Conservation (phyloP, 2,329 filamentous ascomycete species). For the Sarocladium oryzae region DNA sequence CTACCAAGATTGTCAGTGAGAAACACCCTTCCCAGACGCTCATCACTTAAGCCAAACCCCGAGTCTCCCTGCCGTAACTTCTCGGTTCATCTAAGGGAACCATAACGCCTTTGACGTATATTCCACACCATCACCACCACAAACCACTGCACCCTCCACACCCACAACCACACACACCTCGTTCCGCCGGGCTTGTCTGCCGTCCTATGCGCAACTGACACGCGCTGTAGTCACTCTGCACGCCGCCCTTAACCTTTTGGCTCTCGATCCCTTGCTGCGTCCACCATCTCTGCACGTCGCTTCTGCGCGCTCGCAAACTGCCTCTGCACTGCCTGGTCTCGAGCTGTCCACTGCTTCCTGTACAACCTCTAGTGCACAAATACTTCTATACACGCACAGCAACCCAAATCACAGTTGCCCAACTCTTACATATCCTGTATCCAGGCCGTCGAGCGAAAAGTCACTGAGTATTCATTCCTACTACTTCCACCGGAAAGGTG, state of each 20-base stretch:
- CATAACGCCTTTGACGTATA: slow-evolving; percentile 9
- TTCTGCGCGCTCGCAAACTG: slow-evolving; percentile 1
- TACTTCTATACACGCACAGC: neutral
- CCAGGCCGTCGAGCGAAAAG: too few relatives aligned
- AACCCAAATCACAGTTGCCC: slow-evolving; percentile 2
- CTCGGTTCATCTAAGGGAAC: neutral
- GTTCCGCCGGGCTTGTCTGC: slow-evolving; percentile 6
- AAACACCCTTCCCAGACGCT: neutral
- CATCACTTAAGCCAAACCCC: too few relatives aligned
- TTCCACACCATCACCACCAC: neutral
- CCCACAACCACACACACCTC: neutral
- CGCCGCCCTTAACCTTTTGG: neutral
- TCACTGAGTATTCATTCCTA: too few relatives aligned
- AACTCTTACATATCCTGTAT: neutral
- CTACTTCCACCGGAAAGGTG: neutral
- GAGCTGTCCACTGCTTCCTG: neutral
- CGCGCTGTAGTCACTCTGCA: neutral
- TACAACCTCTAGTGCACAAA: neutral
- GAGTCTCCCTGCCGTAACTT: too few relatives aligned
- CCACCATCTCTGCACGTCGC: neutral
- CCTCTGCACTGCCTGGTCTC: slow-evolving; percentile 5
- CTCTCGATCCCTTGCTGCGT: neutral
- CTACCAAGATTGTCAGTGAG: neutral
- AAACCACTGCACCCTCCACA: neutral
- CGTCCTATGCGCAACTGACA: neutral